Conservation (phyloP, 305 asterid genomes). For the Salvia sclarea region DNA sequence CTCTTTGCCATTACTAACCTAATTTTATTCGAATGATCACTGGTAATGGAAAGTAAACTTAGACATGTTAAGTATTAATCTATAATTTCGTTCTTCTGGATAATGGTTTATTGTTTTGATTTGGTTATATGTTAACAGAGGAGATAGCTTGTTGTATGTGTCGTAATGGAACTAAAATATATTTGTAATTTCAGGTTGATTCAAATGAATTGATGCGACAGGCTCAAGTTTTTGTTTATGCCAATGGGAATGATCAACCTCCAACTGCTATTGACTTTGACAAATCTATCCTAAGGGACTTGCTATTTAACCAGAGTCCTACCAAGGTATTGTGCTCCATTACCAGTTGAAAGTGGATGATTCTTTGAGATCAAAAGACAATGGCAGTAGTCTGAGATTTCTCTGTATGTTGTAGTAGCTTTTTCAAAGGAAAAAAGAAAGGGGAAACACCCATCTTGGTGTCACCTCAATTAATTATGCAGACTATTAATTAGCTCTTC, state of each 20-base stretch:
- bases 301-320: conserved; percentile 91
- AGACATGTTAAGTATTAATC: neutral
- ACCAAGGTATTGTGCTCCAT: conserved; percentile 59
- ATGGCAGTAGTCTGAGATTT: neutral
- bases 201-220: conserved; percentile 78
- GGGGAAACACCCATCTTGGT: neutral
- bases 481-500: neutral
- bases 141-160: conserved; percentile 1
- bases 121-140: neutral
- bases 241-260: conserved; percentile 73
- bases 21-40: neutral
- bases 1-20: neutral
- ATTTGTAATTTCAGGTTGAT: conserved; percentile 58
- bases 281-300: conserved; percentile 72
- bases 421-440: neutral
- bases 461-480: neutral
- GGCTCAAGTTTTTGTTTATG: conserved; percentile 79
- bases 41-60: neutral
- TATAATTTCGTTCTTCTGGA: neutral
- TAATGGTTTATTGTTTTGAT: neutral
- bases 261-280: conserved; percentile 91
- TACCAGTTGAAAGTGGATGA: conserved; percentile 9
- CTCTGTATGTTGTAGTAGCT: neutral
- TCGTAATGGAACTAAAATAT: conserved; percentile 21
- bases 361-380: neutral